Percentiles rank a stretch among this genome's conserved stretches.
Evolutionary conservation across 2,329 filamentous ascomycete genomes (phyloP).

Genomic region (Myriosclerotinia curreyana): DNA sequence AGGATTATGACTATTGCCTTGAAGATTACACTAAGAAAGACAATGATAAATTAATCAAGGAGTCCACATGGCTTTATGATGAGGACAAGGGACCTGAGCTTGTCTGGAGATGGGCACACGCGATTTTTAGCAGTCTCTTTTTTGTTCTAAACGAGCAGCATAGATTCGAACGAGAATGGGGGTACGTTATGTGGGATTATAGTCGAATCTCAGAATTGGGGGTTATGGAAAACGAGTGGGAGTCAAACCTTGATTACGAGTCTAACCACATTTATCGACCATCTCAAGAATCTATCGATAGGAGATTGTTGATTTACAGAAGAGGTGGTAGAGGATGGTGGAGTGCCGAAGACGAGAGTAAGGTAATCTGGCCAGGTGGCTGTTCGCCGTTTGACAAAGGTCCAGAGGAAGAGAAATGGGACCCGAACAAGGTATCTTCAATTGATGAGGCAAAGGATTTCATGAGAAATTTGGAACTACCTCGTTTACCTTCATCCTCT

Average conservation of each 20-base stretch:
- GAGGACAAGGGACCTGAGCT: conserved; percentile 5
- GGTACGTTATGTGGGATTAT: conserved; percentile 19
- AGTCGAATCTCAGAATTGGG: conserved; percentile 1
- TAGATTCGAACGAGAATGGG: conserved; percentile 7
- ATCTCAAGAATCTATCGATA: neutral
- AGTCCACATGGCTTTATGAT: neutral
- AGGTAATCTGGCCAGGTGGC: conserved; percentile 3
- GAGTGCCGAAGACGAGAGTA: conserved; percentile 12
- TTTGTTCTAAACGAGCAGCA: conserved; percentile 3
- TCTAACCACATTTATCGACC: neutral
- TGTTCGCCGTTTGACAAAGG: neutral
- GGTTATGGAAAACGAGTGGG: conserved; percentile 6
- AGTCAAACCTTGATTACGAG: neutral
- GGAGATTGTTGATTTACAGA: neutral
- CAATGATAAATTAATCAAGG: neutral
- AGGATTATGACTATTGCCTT: neutral
- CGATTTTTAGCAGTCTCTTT: neutral
- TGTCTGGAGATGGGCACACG: conserved; percentile 16
- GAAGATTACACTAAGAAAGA: conserved; percentile 1
- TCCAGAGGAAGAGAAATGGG: neutral
- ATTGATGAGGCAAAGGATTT: conserved; percentile 8
- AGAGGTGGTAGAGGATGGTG: conserved; percentile 16
- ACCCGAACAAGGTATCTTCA: neutral
- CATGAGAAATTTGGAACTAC: neutral
- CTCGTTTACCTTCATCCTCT: too few relatives aligned